Evolutionary conservation across 495 filamentous ascomycete species (phyloP), one percentile per base, ranked within the genome.

Genomic region (Cenococcum geophilum): DNA sequence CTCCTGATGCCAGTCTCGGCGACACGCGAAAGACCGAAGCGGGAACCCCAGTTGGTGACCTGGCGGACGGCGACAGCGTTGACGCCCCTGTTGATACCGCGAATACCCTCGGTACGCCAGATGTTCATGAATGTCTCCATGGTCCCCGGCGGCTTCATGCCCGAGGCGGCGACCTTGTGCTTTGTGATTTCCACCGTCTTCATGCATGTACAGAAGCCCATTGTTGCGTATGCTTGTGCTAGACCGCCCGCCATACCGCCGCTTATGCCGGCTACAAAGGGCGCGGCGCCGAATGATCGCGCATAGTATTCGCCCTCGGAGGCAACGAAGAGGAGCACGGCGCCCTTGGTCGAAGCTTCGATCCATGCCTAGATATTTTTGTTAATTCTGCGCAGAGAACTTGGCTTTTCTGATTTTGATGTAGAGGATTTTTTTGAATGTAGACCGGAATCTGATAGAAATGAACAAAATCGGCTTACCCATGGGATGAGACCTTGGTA

Each of bases 161-260:
- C 93, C 32, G 79, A 66, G 8, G 89, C 86, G 3, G 92, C 91
- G 71, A 95, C 78, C 82, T 97, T 96, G 80, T 93, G 89, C 78
- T 95, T 91, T 70, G 93, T 98, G 78, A 98, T 98, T 79, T 97
- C 95, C 63, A 97, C 95, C 59, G 93, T 98, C 86, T 98, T 98
- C 93, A 98, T 98, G 83, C 93, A 98, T 42, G 93, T 98, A 77
- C 93, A 98, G 84, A 98, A 98, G 60, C 93, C 93, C 91, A 98
- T 97, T 66, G 93, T 98, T 60, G 93, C 93, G 74, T 98, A 98
- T 36, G 93, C 93, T 78, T 98, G 93, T 50, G 91, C 95, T 57
- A 98, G 84, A 81, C 93, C 93, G 70, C 93, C 93, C 34, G 83
- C 81, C 80, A 98, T 92, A 75, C 93, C 93, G 68, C 93, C 95